Base-by-base conservation (phyloP, 1,284 basidiomycete species). In the Cutaneotrichosporon arboriforme region DNA sequence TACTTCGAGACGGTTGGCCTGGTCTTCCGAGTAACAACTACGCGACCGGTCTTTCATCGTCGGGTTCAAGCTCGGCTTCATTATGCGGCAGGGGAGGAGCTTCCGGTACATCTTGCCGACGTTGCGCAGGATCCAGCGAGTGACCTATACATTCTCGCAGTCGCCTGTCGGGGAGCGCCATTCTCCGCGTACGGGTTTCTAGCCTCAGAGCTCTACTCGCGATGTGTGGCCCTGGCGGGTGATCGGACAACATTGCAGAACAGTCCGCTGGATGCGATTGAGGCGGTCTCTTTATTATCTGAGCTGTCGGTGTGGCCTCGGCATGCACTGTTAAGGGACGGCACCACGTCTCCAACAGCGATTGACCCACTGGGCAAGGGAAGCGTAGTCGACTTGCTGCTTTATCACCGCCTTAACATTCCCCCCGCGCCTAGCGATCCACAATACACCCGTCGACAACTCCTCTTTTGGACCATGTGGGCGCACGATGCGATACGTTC, bases 341-440 rank as follows among this genome's bases (percentile, higher is more conserved):
- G 14, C 7, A 23, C 26, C 20, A 26, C 20, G 42, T 43, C 45
- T 4, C 22, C 49, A 3, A 39, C 34, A 1, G 18, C 33, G 8
- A 33, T 55, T n/a, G 49, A 55, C 22, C 54, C 54, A 15, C 49
- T 55, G 13, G 54, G 54, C 20, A 55, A 55, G 23, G 54, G 54
- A 17, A 34, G 39, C 2, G 54, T 46, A 23, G 45, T 55, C 33
- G 54, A 55, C 39, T 22, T 55, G 7, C 26, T 43, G 1, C 36
- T 55, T 34, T 42, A 51, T 39, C 40, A 51, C 49, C 22, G 44
- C 4, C 33, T 55, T 13, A 38, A 55, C 15, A 35, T 55, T n/a
- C 37, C 49, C 1, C 44, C 49, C 1, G 35, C 40, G 4, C 45
- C 45, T 8, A 22, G 21, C 23, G 26, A 44, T 2, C 44, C 49